A percentile compares a stretch with the other conserved stretches of the same genome.
Evolutionary conservation across 345 rosid species (phyloP).

Genomic region (Rhizophora mangle): DNA sequence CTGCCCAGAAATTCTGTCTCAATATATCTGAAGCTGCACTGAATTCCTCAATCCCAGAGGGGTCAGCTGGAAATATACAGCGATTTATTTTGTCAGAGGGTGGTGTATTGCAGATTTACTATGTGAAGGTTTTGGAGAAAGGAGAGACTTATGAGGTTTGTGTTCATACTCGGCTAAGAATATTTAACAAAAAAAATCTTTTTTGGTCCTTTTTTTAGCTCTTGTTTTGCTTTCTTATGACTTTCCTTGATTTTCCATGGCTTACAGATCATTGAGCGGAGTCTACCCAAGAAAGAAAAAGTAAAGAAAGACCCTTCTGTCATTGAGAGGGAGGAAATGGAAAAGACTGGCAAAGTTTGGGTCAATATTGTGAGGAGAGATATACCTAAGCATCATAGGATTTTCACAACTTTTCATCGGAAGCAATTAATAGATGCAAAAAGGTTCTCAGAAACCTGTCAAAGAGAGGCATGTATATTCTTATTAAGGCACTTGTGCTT

Average conservation of each 20-base stretch:
- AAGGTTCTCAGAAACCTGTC: conserved; percentile 90
- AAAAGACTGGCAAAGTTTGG: conserved; percentile 88
- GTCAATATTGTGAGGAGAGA: conserved; percentile 81
- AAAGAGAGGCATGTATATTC: conserved; percentile 64
- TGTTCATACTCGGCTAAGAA: conserved; percentile 15
- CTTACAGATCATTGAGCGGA: conserved; percentile 80
- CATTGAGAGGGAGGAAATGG: conserved; percentile 89
- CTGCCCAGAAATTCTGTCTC: conserved; percentile 68
- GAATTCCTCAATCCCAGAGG: conserved; percentile 81
- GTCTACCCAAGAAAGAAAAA: conserved; percentile 80
- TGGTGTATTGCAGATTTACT: conserved; percentile 87
- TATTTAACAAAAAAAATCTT: not conserved
- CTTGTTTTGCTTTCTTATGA: not conserved
- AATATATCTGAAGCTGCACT: conserved; percentile 76
- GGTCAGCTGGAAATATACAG: conserved; percentile 93
- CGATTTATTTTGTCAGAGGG: conserved; percentile 90
- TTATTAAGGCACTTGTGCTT: not conserved
- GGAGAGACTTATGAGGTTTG: conserved; percentile 97
- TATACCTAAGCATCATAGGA: conserved; percentile 73
- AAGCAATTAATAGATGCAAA: conserved; percentile 89
- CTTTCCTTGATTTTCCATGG: conserved; percentile 13
- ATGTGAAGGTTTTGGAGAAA: conserved; percentile 98
- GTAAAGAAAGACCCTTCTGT: conserved; percentile 75
- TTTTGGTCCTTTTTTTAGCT: not conserved
- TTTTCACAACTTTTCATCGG: conserved; percentile 67